Base-by-base conservation (phyloP, 2,329 filamentous ascomycete genomes). In the Hortaea sp. region DNA sequence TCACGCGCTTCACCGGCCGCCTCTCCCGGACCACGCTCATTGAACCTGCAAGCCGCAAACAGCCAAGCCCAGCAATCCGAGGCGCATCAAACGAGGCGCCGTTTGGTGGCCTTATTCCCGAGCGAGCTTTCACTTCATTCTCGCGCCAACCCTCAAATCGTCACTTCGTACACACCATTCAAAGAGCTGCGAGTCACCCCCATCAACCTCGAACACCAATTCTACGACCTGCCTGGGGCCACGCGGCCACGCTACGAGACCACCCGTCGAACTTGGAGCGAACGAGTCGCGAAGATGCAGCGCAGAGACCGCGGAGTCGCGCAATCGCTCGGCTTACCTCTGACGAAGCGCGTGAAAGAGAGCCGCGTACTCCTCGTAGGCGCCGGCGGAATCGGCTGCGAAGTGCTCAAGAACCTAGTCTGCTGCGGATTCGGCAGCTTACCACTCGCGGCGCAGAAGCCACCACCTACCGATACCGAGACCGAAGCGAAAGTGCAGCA, bases 311-410 rank as follows among this genome's bases (percentile, higher is more conserved):
- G 62, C 48, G 71, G 66, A 56, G 61, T 70, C 44, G 64, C 75
- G 53, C 79, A 84, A 66, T 85, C 85, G 50, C 75, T 89, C 44
- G 84, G 84, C 51, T 71, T 73, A 32, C 72, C 85, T 41, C 80
- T 88, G 60, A 71, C 52, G 5, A 56, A 55, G 48, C 55, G 51
- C 20, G 56, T 63, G 42, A 62, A 62, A 47, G 55, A 58, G 46
- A 63, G 61, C 48, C 50, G 60, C 11, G 57, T 95, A 44, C 76
- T 98, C 48, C 88, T 98, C 74, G 90, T 98, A 47, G 92, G 92
- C 59, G 92, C 92, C 46, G 92, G 92, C 51, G 92, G 92, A 52
- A 98, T 98, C 63, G 92, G 92, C 57, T 98, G 92, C 70, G 92
- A 98, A 70, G 77, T 98, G 6, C 79, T 98, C 53, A 98, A 98